Percentiles rank a stretch among this genome's conserved stretches.
phyloP scores from a whole-genome alignment of 2,329 filamentous ascomycete species.

The Venturia asperata region DNA sequence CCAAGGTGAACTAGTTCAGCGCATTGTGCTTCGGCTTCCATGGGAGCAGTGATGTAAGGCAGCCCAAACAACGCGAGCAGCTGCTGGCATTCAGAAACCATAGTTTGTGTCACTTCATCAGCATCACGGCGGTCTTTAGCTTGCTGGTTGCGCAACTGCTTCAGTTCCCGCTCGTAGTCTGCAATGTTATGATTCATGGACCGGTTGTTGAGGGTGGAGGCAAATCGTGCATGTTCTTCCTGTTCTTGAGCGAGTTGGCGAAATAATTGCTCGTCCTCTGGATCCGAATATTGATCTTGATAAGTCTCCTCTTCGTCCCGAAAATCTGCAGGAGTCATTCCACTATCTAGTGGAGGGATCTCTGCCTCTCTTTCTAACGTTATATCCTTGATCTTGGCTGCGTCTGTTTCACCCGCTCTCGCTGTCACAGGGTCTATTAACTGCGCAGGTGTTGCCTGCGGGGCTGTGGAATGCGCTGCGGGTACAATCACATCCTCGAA shows the following conservation, averaged over 20 bases:
- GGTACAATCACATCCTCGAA: slow-evolving; percentile 33
- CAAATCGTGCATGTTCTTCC: slow-evolving; percentile 89
- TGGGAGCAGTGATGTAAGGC: slow-evolving; percentile 93
- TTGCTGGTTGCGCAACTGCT: slow-evolving; percentile 82
- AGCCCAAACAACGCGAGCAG: slow-evolving; percentile 85
- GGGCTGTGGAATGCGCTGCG: neutral
- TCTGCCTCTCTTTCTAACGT: neutral
- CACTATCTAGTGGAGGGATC: neutral
- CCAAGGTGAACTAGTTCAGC: slow-evolving; percentile 80
- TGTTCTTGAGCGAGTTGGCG: slow-evolving; percentile 81
- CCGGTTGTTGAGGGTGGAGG: slow-evolving; percentile 75
- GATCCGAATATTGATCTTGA: slow-evolving; percentile 55
- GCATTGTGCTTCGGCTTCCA: slow-evolving; percentile 98
- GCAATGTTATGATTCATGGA: slow-evolving; percentile 61
- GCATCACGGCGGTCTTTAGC: slow-evolving; percentile 94
- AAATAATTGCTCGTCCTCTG: slow-evolving; percentile 85
- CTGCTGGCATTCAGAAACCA: slow-evolving; percentile 92
- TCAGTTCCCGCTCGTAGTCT: slow-evolving; percentile 81
- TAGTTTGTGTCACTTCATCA: slow-evolving; percentile 92
- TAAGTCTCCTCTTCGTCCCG: neutral
- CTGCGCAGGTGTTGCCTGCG: neutral
- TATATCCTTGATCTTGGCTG: neutral
- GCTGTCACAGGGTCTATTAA: neutral
- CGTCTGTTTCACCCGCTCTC: too few relatives aligned
- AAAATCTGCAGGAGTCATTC: neutral